Conservation (phyloP, 2,329 filamentous ascomycete species). For the Harringtonia aguacate region DNA sequence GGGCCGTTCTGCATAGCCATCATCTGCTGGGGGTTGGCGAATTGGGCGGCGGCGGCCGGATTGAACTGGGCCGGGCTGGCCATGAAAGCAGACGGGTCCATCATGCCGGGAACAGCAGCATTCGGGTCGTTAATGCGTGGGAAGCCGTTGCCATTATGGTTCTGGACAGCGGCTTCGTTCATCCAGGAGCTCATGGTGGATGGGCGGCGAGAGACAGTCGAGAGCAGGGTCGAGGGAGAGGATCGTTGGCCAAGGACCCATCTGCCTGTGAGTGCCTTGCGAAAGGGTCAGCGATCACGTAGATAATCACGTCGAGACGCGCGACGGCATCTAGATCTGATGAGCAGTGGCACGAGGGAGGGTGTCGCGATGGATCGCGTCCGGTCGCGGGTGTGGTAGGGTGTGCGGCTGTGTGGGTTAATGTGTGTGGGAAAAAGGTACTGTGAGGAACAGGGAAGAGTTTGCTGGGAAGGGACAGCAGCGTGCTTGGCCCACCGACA, state of each 20-base stretch:
- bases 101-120: conserved; percentile 39
- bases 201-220: conserved; percentile 14
- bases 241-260: conserved; percentile 21
- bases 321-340: conserved; percentile 27
- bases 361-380: conserved; percentile 32
- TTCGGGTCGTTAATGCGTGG: conserved; percentile 54
- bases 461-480: too few relatives aligned
- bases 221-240: neutral
- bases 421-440: conserved; percentile 6
- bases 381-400: conserved; percentile 29
- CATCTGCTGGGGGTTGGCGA: conserved; percentile 47
- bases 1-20: conserved; percentile 67
- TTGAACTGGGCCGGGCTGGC: conserved; percentile 50
- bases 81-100: conserved; percentile 57
- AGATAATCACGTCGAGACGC: conserved; percentile 27
- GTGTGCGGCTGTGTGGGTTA: conserved; percentile 18
- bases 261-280: conserved; percentile 30
- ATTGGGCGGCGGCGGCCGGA: conserved; percentile 38
- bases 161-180: conserved; percentile 57
- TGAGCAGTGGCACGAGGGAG: conserved; percentile 35
- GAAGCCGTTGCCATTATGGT: conserved; percentile 61
- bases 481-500: neutral
- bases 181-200: conserved; percentile 60
- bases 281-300: conserved; percentile 34
- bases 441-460: conserved; percentile 3